Percentiles rank a stretch among this genome's conserved stretches.
These are phyloP conservation scores for Nepenthes gracilis DNA, from an alignment of 148 eudicot genomes.

Conservation along the genomic window DNA sequence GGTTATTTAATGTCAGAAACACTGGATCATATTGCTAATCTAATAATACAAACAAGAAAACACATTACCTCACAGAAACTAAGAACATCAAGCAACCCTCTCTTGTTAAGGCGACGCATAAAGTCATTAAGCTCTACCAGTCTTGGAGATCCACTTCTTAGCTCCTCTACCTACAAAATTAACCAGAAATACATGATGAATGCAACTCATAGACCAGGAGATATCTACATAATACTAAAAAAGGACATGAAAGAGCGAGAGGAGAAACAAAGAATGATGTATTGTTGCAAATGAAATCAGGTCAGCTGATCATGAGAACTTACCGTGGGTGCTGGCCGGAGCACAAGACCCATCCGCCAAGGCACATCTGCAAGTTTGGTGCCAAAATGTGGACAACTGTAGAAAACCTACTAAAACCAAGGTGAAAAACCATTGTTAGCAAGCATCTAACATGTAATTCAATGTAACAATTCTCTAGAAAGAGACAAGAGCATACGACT, in stretches of 20 bases:
- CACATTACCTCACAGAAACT: slow-evolving; percentile 91
- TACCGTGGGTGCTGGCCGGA: slow-evolving; percentile 97
- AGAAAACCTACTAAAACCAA: slow-evolving; percentile 73
- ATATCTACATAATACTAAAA: background rate
- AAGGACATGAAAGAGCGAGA: background rate
- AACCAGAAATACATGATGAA: slow-evolving; percentile 2
- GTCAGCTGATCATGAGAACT: slow-evolving; percentile 13
- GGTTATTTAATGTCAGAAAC: slow-evolving; percentile 4
- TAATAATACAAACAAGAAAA: background rate
- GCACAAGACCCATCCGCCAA: slow-evolving; percentile 98
- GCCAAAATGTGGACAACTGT: slow-evolving; percentile 98
- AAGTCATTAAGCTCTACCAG: slow-evolving; percentile 86
- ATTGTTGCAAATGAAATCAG: background rate
- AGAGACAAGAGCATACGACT: slow-evolving; percentile 41
- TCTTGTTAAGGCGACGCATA: slow-evolving; percentile 71
- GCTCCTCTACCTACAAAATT: slow-evolving; percentile 68
- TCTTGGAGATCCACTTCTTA: slow-evolving; percentile 95
- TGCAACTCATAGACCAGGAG: slow-evolving; percentile 1
- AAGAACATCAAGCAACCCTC: slow-evolving; percentile 70
- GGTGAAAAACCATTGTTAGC: slow-evolving; percentile 2
- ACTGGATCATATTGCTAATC: background rate
- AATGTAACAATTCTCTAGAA: background rate
- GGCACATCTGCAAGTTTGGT: slow-evolving; percentile 99
- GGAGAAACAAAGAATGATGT: background rate
- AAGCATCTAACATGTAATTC: background rate